phyloP scores from a whole-genome alignment of 257 asterid species.

The Perilla frutescens region DNA sequence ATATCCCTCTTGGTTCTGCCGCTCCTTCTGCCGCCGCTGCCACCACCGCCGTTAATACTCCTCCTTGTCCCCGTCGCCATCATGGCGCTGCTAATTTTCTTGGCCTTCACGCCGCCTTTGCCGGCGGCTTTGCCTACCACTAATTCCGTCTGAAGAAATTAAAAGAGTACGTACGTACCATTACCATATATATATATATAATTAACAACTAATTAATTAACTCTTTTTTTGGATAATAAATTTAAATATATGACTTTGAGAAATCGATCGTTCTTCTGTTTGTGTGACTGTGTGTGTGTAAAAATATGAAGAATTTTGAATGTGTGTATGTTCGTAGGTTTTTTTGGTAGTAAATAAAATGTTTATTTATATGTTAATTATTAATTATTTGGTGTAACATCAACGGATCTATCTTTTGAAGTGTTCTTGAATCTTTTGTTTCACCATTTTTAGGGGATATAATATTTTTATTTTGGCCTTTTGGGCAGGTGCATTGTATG shows the following conservation, averaged over 20 bases:
- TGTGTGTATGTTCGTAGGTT: neutral
- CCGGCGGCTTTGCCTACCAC: neutral
- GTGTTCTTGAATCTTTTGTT: neutral
- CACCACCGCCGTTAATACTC: conserved; percentile 49
- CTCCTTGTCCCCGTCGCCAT: conserved; percentile 60
- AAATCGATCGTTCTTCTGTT: no score
- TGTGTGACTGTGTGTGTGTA: no score
- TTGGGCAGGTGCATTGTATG: conserved; percentile 39
- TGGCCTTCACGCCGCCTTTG: conserved; percentile 50
- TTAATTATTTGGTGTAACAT: neutral
- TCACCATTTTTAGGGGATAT: conserved; percentile 7
- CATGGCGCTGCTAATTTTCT: conserved; percentile 44
- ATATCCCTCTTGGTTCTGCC: conserved; percentile 53
- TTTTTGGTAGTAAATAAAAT: neutral
- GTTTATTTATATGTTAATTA: no score
- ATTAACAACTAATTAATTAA: no score
- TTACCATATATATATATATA: no score
- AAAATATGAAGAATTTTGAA: neutral
- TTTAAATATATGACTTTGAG: no score
- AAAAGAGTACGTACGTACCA: neutral
- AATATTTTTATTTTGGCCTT: neutral
- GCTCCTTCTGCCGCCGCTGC: conserved; percentile 51
- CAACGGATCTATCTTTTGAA: neutral
- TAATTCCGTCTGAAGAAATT: neutral
- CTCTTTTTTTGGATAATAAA: neutral